Base-by-base conservation (phyloP, 2,329 filamentous ascomycete genomes). In the Lojkania enalia region DNA sequence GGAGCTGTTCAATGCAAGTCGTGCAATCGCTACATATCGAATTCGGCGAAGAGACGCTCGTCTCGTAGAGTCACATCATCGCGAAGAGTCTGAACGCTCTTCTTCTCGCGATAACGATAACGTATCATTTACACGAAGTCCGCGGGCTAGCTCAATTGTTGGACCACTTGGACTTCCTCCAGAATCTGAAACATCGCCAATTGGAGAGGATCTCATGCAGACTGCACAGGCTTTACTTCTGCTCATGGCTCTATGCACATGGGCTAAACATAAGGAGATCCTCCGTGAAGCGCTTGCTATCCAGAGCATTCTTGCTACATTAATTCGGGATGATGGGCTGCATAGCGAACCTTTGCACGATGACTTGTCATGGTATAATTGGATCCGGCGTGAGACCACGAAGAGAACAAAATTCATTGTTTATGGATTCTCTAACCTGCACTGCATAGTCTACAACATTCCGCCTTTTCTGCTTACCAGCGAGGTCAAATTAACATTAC, bases 211-310 rank as follows among this genome's bases (percentile, higher is more conserved):
- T 39, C 58, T 69, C 1, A 85, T 86, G 33, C 83, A 86, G 60
- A 86, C 82, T 0, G 84, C 85, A 2, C 83, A 86, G 55, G 79
- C 83, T 3, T 72, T 86, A 1, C 66, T 86, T 0, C 63, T 86
- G 1, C 74, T 83, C n/a, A 82, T 81, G 44, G 79, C 79, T 0
- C 77, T 81, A 59, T 79, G 79, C 11, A 82, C 80, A 0, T 83
- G 80, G 80, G 78, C 79, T 41, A 75, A 77, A 53, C 80, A 82
- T 49, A 76, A 75, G 14, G 77, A 80, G 40, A 72, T 82, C 7
- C 62, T 81, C n/a, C 72, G 77, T 41, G 79, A 83, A 57, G 79
- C 80, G 9, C 71, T 82, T 19, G 77, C 77, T 1, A 74, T 83
- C 29, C 78, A 80, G 52, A 81, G 79, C 46, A 76, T 80, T 18